These are phyloP conservation scores for Inonotus hispidus DNA, from an alignment of 1,284 basidiomycete species.

Conservation along the genomic window DNA sequence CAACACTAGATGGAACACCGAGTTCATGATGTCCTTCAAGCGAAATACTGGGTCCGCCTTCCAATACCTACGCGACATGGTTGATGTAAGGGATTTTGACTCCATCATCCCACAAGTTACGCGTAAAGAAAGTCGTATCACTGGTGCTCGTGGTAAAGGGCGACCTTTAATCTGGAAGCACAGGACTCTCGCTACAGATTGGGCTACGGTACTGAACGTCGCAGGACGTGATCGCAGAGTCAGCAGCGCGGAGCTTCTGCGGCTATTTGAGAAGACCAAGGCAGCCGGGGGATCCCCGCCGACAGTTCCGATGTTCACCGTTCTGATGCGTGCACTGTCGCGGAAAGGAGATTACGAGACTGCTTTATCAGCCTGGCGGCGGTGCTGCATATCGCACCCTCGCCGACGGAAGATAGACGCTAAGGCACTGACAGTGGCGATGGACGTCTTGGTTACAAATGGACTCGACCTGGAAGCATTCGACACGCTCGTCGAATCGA, in stretches of 20 bases:
- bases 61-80: constrained; percentile 37
- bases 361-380: constrained; percentile 41
- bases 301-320: constrained; percentile 40
- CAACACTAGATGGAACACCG: constrained; percentile 27
- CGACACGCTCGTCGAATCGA: constrained; percentile 36
- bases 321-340: constrained; percentile 50
- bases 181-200: not conserved
- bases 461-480: constrained; percentile 45
- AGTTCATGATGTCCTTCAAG: constrained; percentile 28
- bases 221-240: constrained; percentile 29
- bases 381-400: constrained; percentile 25
- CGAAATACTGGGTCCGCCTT: constrained; percentile 40
- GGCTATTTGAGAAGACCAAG: constrained; percentile 31
- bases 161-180: constrained; percentile 4
- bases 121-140: not conserved
- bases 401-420: constrained; percentile 39
- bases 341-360: constrained; percentile 32
- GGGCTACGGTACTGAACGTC: constrained; percentile 28
- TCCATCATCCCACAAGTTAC: not conserved
- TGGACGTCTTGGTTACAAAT: constrained; percentile 43
- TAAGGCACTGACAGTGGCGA: constrained; percentile 43
- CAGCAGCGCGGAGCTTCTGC: constrained; percentile 32
- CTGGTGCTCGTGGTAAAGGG: not conserved
- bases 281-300: constrained; percentile 28
- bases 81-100: constrained; percentile 20